Evolutionary conservation across 2,329 filamentous ascomycete genomes (phyloP), one percentile per base, ranked within the genome.

Genomic region (Phialophora expanda): DNA sequence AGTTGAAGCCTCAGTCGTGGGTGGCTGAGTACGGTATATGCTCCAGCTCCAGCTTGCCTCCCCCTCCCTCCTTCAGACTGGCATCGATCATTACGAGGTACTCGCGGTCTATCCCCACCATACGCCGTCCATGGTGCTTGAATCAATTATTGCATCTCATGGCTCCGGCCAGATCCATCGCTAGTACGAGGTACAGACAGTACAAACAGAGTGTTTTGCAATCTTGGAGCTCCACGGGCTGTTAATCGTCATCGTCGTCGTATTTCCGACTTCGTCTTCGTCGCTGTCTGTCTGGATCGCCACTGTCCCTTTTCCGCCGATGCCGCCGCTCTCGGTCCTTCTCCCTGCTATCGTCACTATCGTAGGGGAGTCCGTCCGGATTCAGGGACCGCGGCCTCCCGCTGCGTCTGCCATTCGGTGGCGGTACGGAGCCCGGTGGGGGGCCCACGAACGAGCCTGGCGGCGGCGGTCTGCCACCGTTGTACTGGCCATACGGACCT

Each of bases 191-290:
- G 1, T 30, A 30, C 30, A 30, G 8, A 8, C 28, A 30, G 8
- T 3, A 9, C 7, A 30, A 30, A 9, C 30, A n/a, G 14, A 41
- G 14, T 30, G 38, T 41, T 7, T 14, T 41, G 46, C 3, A 46
- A 30, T 30, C 11, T 17, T 53, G 53, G 2, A 24, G 24, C 3
- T 24, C 24, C 24, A 24, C 24, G 24, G 24, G 3, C 22, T n/a
- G 3, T 50, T 20, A 32, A 28, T 61, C 32, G n/a, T 61, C 58
- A 26, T 65, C 62, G 17, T 68, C 66, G 14, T 66, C 61, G 26
- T 68, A 64, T 22, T 57, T 44, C 48, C 63, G 63, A 64, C 66
- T 68, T 22, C 59, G 61, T 28, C 66, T 38, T 41, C 64, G 56
- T 56, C 64, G 38, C 44, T 65, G 60, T 17, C 61, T 28, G 20